These are phyloP conservation scores for Chytriomyces sp. DNA, from an alignment of 192 early-diverging fungal genomes.

Conservation along the genomic window DNA sequence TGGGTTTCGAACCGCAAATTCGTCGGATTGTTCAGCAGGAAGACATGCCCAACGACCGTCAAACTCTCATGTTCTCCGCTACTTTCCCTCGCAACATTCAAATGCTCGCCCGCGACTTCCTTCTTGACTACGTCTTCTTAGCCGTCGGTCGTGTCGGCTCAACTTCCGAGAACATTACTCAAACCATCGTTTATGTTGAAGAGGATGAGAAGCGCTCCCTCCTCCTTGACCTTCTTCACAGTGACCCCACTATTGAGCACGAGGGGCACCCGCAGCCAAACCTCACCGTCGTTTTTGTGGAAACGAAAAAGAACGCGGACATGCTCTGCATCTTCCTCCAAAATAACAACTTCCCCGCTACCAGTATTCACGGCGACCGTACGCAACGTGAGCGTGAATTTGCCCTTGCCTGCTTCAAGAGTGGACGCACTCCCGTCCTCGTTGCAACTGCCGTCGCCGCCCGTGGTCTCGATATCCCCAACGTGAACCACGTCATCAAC, in stretches of 20 bases:
- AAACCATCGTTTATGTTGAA: constrained; percentile 90
- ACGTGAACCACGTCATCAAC: constrained; percentile 86
- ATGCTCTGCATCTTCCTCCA: constrained; percentile 81
- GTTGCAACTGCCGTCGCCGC: constrained; percentile 98
- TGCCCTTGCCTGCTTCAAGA: constrained; percentile 85
- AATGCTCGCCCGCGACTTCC: constrained; percentile 88
- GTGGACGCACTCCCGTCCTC: constrained; percentile 74
- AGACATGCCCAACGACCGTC: constrained; percentile 71
- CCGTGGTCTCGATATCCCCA: constrained; percentile 90
- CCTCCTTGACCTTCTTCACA: constrained; percentile 76
- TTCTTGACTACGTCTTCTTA: constrained; percentile 76
- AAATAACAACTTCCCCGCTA: constrained; percentile 80
- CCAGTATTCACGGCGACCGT: constrained; percentile 96
- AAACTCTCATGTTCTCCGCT: constrained; percentile 98
- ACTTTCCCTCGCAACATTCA: constrained; percentile 95
- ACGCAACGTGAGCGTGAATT: constrained; percentile 94
- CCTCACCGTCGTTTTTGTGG: constrained; percentile 94
- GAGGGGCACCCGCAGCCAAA: constrained; percentile 49
- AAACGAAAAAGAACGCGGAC: constrained; percentile 95
- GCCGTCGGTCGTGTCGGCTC: constrained; percentile 91
- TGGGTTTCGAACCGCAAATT: constrained; percentile 96
- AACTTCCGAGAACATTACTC: constrained; percentile 94
- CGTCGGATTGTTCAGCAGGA: constrained; percentile 78
- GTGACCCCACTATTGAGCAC: constrained; percentile 38
- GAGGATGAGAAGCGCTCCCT: constrained; percentile 91